Percentiles rank a stretch among this genome's conserved stretches.
These are phyloP conservation scores for Ceratonia siliqua DNA, from an alignment of 306 rosid species.

Conservation along the genomic window DNA sequence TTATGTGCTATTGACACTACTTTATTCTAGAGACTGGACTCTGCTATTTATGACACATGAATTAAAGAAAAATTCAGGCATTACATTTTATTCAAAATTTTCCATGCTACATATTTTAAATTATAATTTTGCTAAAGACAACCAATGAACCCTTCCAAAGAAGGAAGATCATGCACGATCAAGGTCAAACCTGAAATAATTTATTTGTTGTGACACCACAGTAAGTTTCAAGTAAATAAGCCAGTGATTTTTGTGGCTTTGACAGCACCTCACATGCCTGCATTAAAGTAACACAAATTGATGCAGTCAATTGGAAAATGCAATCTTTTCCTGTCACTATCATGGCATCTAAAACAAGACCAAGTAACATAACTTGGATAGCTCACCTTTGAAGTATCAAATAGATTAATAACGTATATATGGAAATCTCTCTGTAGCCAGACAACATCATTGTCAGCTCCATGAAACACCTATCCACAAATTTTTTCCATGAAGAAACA, in stretches of 20 bases:
- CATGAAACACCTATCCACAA: slow-evolving; percentile 86
- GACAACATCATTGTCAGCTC: slow-evolving; percentile 87
- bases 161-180: slow-evolving; percentile 6
- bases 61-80: slow-evolving; percentile 1
- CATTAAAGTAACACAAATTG: slow-evolving; percentile 30
- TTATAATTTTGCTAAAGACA: slow-evolving; percentile 21
- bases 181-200: slow-evolving; percentile 74
- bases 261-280: slow-evolving; percentile 95
- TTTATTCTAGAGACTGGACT: slow-evolving; percentile 6
- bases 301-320: slow-evolving; percentile 21
- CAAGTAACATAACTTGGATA: slow-evolving; percentile 10
- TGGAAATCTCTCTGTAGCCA: slow-evolving; percentile 98
- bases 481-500: slow-evolving; percentile 21
- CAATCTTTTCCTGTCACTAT: slow-evolving; percentile 8
- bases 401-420: slow-evolving; percentile 78
- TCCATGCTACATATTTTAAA: slow-evolving; percentile 15
- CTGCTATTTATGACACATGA: background rate
- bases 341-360: slow-evolving; percentile 20
- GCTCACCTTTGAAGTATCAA: slow-evolving; percentile 89
- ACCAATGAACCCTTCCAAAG: slow-evolving; percentile 20
- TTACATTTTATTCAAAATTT: slow-evolving; percentile 3
- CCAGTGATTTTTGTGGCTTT: slow-evolving; percentile 91
- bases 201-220: slow-evolving; percentile 84
- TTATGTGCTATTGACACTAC: slow-evolving; percentile 1
- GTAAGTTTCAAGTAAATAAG: slow-evolving; percentile 86